A percentile compares a stretch with the other conserved stretches of the same genome.
Evolutionary conservation across 2,329 filamentous ascomycete species (phyloP).

Genomic region (Claviceps digitariae): DNA sequence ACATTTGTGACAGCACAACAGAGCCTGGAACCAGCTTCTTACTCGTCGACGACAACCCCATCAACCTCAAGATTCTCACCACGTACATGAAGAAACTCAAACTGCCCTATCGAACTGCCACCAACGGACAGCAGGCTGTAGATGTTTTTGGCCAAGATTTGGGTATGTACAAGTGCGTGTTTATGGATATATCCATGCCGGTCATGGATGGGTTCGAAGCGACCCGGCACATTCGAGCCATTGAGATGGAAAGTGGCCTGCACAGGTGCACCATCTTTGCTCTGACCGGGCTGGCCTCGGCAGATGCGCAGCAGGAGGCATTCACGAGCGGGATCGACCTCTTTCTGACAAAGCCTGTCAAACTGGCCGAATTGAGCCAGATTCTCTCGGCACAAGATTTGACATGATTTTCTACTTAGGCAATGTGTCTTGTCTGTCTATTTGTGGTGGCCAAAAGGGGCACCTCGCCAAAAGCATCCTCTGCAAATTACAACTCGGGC

Average conservation of each 20-base stretch:
- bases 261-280: conserved; percentile 28
- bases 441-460: too few relatives aligned
- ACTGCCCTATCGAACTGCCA: conserved; percentile 10
- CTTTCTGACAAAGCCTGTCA: conserved; percentile 38
- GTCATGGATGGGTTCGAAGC: conserved; percentile 35
- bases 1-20: neutral
- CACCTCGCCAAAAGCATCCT: too few relatives aligned
- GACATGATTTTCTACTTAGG: neutral
- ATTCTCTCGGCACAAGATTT: conserved; percentile 2
- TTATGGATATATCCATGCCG: conserved; percentile 40
- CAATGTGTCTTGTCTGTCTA: neutral
- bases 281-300: conserved; percentile 34
- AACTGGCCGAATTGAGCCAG: conserved; percentile 21
- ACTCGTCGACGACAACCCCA: conserved; percentile 24
- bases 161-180: conserved; percentile 11
- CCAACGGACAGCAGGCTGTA: conserved; percentile 16
- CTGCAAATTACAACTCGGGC: too few relatives aligned
- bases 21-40: conserved; percentile 4
- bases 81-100: conserved; percentile 17
- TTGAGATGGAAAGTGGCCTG: neutral
- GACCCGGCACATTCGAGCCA: conserved; percentile 28
- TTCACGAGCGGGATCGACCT: conserved; percentile 36
- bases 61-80: conserved; percentile 20
- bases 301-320: conserved; percentile 33
- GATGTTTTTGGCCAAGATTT: conserved; percentile 11